phyloP scores from a whole-genome alignment of 2,329 filamentous ascomycete genomes.

The Fusarium verticillioides region DNA sequence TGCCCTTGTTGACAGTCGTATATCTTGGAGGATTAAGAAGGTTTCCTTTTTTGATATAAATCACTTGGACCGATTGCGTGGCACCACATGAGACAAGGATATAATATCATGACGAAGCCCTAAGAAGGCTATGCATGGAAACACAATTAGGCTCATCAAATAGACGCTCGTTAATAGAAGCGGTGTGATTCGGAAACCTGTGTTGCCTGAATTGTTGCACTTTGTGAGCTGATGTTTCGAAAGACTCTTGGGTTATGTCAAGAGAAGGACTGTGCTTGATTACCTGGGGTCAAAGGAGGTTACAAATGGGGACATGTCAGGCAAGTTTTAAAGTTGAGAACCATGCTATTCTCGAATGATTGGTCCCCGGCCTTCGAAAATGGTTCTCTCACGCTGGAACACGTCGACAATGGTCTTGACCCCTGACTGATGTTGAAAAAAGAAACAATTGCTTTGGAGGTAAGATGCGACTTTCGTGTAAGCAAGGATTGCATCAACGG shows the following conservation, averaged over 20 bases:
- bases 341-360: not conserved
- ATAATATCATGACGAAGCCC: slow-evolving; percentile 1
- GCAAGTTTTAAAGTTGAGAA: slow-evolving; percentile 7
- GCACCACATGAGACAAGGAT: slow-evolving; percentile 32
- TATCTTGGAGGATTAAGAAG: not conserved
- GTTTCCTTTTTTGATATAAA: not conserved
- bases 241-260: slow-evolving; percentile 20
- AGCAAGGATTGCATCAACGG: not conserved
- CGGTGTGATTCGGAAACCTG: slow-evolving; percentile 23
- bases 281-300: slow-evolving; percentile 12
- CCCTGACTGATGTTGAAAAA: not conserved
- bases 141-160: slow-evolving; percentile 7
- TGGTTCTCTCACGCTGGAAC: not conserved
- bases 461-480: slow-evolving; percentile 5
- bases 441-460: not conserved
- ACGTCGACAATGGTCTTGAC: not conserved
- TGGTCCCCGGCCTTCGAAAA: slow-evolving; percentile 1
- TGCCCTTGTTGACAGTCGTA: not conserved
- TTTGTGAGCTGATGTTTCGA: slow-evolving; percentile 29
- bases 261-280: slow-evolving; percentile 36
- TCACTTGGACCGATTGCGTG: slow-evolving; percentile 20
- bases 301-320: slow-evolving; percentile 11
- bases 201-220: slow-evolving; percentile 9
- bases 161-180: slow-evolving; percentile 8
- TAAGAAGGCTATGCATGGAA: not conserved